Percentiles rank a stretch among this genome's conserved stretches.
These are phyloP conservation scores for Cytospora leucostoma DNA, from an alignment of 2,329 filamentous ascomycete genomes.

Conservation along the genomic window DNA sequence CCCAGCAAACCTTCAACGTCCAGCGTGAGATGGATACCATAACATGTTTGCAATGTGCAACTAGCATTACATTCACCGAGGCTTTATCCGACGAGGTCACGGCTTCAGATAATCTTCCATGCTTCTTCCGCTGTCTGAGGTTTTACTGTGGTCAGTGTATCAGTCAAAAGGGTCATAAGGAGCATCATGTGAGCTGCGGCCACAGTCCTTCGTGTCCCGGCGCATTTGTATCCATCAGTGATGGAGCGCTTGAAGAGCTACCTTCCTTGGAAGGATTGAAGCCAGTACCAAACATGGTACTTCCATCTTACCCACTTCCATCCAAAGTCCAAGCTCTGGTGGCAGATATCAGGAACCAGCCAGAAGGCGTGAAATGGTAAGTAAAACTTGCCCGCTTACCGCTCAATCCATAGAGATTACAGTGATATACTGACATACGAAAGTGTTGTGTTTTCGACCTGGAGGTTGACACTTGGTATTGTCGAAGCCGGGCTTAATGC, in stretches of 20 bases:
- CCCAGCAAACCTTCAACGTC: constrained; percentile 41
- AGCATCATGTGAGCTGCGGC: constrained; percentile 28
- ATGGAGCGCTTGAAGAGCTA: constrained; percentile 32
- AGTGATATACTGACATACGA: neutral
- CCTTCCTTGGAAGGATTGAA: neutral
- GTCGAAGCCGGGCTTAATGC: constrained; percentile 43
- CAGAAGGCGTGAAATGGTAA: constrained; percentile 40
- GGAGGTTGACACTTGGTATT: constrained; percentile 51
- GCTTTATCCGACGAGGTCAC: constrained; percentile 29
- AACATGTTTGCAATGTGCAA: constrained; percentile 36
- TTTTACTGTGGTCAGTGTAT: constrained; percentile 39
- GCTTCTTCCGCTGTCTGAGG: constrained; percentile 39
- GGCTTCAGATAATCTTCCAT: constrained; percentile 1
- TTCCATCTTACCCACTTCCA: constrained; percentile 37
- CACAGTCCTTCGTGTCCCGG: constrained; percentile 32
- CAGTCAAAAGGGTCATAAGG: neutral
- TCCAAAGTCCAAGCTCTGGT: constrained; percentile 41
- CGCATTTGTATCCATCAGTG: constrained; percentile 33
- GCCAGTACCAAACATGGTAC: neutral
- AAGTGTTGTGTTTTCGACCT: constrained; percentile 55
- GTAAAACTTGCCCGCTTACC: neutral
- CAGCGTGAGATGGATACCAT: constrained; percentile 34
- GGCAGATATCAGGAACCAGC: constrained; percentile 32
- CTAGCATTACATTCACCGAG: constrained; percentile 31
- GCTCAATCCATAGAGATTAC: neutral